Evolutionary conservation across 169 alveolate genomes (phyloP).

Genomic region (Plasmodium coatneyi): DNA sequence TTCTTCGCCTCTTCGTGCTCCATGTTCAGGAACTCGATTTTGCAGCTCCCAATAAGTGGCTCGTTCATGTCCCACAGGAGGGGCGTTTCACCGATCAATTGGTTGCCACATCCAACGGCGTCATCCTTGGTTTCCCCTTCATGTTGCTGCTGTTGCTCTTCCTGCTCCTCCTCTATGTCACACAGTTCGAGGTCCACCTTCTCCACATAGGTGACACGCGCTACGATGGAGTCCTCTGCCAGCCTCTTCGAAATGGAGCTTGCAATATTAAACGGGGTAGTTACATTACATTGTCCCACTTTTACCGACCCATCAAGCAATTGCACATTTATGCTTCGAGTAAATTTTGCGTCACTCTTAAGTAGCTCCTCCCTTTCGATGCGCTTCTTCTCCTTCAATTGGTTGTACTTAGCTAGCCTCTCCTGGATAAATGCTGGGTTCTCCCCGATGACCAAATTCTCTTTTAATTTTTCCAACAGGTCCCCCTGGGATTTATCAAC

Average conservation of each 20-base stretch:
- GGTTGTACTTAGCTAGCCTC: conserved; percentile 36
- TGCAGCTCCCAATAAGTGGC: conserved; percentile 98
- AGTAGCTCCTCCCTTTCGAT: conserved; percentile 66
- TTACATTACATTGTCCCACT: conserved; percentile 90
- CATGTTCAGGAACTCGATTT: conserved; percentile 90
- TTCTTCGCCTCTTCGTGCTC: conserved; percentile 95
- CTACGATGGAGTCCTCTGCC: conserved; percentile 92
- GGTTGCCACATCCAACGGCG: neutral
- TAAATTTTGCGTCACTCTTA: conserved; percentile 75
- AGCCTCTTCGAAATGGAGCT: conserved; percentile 89
- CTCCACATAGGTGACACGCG: conserved; percentile 89
- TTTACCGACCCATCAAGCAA: conserved; percentile 92
- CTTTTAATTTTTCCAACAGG: conserved; percentile 1
- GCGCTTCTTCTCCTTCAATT: conserved; percentile 68
- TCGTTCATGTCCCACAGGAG: conserved; percentile 95
- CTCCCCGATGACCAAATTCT: neutral
- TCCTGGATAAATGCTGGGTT: conserved; percentile 37
- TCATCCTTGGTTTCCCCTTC: neutral
- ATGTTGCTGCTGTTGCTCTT: conserved; percentile 35
- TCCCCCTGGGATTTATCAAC: neutral
- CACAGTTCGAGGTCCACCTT: conserved; percentile 78
- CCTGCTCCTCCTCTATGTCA: conserved; percentile 91
- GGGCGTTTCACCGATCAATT: neutral
- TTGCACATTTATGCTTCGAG: conserved; percentile 88
- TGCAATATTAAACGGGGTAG: conserved; percentile 94